Conservation (phyloP, 2,329 filamentous ascomycete genomes). For the Teratosphaeria gauchensis region DNA sequence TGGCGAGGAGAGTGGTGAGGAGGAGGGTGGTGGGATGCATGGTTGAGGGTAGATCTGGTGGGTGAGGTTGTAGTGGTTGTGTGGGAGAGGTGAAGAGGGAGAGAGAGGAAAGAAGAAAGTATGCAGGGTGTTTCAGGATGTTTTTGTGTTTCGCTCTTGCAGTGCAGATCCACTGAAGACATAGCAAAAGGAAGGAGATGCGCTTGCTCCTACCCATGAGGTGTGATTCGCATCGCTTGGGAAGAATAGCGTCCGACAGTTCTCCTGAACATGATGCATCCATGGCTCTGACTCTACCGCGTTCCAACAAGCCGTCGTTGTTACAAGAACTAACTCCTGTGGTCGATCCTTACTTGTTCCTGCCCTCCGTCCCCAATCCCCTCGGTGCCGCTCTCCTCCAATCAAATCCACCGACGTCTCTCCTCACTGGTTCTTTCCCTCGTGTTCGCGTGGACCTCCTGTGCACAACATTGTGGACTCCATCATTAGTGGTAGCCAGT, state of each 20-base stretch:
- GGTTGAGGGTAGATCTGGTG: neutral
- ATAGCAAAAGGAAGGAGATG: no score
- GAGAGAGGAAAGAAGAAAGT: neutral
- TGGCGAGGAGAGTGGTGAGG: constrained; percentile 6
- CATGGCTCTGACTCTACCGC: neutral
- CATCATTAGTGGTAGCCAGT: no score
- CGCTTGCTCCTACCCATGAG: no score
- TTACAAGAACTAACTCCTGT: neutral
- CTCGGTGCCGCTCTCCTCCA: neutral
- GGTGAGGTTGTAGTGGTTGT: neutral
- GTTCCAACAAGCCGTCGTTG: neutral
- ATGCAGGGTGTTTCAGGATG: neutral
- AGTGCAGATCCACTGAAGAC: no score
- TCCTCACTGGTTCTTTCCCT: neutral
- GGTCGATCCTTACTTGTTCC: neutral
- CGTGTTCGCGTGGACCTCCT: neutral
- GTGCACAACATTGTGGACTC: neutral
- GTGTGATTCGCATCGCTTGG: neutral
- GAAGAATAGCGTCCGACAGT: neutral
- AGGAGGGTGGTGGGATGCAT: constrained; percentile 4
- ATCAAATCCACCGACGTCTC: neutral
- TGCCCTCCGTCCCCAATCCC: neutral
- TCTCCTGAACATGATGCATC: neutral
- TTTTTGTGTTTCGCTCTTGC: neutral
- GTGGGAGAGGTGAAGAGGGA: neutral